Base-by-base conservation (phyloP, 805 yeast genomes). In the Candida namnaoensis region DNA sequence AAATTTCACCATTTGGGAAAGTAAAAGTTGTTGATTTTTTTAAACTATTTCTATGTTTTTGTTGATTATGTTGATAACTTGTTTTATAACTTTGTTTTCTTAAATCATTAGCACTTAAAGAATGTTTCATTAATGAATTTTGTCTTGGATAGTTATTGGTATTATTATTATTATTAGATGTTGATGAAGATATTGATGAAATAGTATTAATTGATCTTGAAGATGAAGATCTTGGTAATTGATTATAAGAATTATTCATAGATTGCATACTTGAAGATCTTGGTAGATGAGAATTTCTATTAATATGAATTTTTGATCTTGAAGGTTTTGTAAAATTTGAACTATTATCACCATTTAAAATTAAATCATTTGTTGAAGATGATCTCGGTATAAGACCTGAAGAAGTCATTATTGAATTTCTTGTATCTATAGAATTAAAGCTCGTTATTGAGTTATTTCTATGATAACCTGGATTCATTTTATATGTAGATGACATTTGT, bases 1-100 rank as follows among this genome's bases (percentile, higher is more conserved):
- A 56, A 6, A 54, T 50, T 34, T 56, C 60, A 35, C 60, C 60
- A 34, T 56, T 56, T 19, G 60, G 60, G 43, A 56, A 56, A 2
- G 57, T 53, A 45, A 52, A 56, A 2, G 55, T 50, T 3, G 48
- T 14, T 7, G 28, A 8, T 11, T 32, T 38, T 28, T 9, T 30
- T 12, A 30, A 5, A 9, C 10, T 7, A 30, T 12, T 12, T 30
- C 32, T 9, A 5, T 30, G 32, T 5, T 9, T 30, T 12, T 7
- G n/a, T 30, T 30, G 32, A 30, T 30, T 11, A 7, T 30, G 32
- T 12, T 30, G 32, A 30, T 30, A 30, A 12, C n/a, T 30, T 30
- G 32, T 5, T 30, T 30, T 30, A 30, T 30, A 30, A 12, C n/a
- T 7, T 9, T 30, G 32, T 5, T 30, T 30, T 5, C 10, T 30